A percentile compares a stretch with the other conserved stretches of the same genome.
These are phyloP conservation scores for Oenanthe javanica DNA, from an alignment of 140 eudicot genomes.

Conservation along the genomic window DNA sequence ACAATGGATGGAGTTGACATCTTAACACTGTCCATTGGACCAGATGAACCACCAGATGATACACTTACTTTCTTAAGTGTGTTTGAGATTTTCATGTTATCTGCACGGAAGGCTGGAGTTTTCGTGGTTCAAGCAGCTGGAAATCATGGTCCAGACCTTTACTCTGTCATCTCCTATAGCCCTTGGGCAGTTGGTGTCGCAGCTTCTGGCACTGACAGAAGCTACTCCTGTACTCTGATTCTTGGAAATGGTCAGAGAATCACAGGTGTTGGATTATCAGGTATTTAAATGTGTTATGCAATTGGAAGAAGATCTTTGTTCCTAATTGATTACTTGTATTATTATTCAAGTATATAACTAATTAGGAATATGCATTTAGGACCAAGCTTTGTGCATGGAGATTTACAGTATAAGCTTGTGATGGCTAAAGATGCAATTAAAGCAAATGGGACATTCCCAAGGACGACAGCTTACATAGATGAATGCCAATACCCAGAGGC, in stretches of 20 bases:
- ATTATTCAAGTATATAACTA: not conserved
- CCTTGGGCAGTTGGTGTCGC: conserved; percentile 94
- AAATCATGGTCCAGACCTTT: conserved; percentile 72
- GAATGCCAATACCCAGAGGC: conserved; percentile 92
- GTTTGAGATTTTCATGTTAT: conserved; percentile 75
- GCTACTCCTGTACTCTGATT: conserved; percentile 53
- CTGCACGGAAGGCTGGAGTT: conserved; percentile 78
- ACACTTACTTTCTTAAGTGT: conserved; percentile 64
- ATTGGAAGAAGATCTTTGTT: not conserved
- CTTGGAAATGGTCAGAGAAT: conserved; percentile 71
- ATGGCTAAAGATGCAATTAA: conserved; percentile 69
- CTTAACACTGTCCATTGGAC: conserved; percentile 72
- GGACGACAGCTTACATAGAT: conserved; percentile 46
- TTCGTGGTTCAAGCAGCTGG: conserved; percentile 87
- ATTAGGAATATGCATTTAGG: conserved; percentile 19
- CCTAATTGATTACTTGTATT: not conserved
- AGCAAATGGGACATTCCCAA: conserved; percentile 49
- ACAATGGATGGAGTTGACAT: conserved; percentile 84
- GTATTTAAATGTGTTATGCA: conserved; percentile 15
- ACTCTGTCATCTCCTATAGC: conserved; percentile 63
- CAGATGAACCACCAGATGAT: conserved; percentile 81
- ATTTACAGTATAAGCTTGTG: conserved; percentile 51
- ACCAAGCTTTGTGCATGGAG: conserved; percentile 47
- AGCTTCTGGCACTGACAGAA: conserved; percentile 64
- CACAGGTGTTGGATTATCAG: conserved; percentile 78